phyloP scores from a whole-genome alignment of 2,329 filamentous ascomycete species.

The Blastomyces parvus region DNA sequence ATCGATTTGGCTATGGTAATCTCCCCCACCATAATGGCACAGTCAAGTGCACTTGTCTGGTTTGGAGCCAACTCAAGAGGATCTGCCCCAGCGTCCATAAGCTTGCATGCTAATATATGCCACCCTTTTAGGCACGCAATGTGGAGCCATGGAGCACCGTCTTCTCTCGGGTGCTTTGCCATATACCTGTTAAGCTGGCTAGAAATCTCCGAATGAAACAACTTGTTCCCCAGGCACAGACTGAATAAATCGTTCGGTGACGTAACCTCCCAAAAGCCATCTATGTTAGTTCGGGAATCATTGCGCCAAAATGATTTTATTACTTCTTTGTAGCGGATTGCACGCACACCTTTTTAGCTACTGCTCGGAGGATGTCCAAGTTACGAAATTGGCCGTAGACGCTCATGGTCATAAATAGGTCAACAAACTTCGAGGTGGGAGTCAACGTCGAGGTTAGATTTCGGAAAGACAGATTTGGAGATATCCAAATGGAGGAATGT shows the following conservation, averaged over 20 bases:
- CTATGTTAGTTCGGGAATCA: neutral
- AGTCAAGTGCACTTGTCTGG: neutral
- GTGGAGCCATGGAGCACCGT: neutral
- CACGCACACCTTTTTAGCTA: neutral
- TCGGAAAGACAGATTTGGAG: neutral
- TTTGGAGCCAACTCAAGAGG: neutral
- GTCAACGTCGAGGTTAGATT: neutral
- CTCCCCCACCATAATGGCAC: neutral
- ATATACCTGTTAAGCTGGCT: neutral
- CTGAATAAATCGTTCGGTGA: neutral
- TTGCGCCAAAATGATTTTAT: neutral
- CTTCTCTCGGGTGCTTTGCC: neutral
- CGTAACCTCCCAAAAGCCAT: neutral
- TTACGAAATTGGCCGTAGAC: constrained; percentile 2
- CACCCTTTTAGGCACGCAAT: neutral
- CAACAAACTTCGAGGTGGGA: neutral
- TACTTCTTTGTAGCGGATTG: too few relatives aligned
- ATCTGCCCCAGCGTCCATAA: neutral
- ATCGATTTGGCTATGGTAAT: neutral
- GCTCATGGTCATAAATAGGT: neutral
- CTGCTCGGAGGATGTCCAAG: neutral
- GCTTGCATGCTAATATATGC: neutral
- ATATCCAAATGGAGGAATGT: too few relatives aligned
- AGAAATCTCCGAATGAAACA: neutral
- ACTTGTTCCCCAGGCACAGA: neutral